phyloP scores from a whole-genome alignment of 768 basidiomycete species.

The Termitomyces sp. region DNA sequence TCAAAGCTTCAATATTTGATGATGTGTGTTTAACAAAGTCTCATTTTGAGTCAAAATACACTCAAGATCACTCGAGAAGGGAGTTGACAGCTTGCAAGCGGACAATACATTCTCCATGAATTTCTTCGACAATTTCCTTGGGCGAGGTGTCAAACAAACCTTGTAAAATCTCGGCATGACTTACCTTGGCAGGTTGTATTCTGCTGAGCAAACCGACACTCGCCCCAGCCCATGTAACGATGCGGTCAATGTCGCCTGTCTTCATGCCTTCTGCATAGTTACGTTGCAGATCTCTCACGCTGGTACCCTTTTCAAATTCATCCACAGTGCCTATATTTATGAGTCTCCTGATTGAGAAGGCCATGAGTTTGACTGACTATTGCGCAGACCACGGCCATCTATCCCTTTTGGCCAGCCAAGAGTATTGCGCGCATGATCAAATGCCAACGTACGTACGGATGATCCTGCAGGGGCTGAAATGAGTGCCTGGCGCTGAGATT shows the following conservation, averaged over 20 bases:
- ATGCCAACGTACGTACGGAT: slow-evolving; percentile 57
- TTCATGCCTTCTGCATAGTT: slow-evolving; percentile 41
- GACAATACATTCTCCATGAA: slow-evolving; percentile 39
- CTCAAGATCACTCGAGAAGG: slow-evolving; percentile 5
- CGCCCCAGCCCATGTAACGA: slow-evolving; percentile 65
- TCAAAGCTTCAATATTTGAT: not conserved
- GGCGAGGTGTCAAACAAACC: not conserved
- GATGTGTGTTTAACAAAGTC: too few species aligned
- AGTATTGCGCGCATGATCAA: slow-evolving; percentile 52
- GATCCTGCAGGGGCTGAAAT: slow-evolving; percentile 35
- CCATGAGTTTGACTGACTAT: slow-evolving; percentile 26
- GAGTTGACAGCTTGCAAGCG: slow-evolving; percentile 24
- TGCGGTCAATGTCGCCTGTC: slow-evolving; percentile 40
- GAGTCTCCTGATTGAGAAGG: not conserved
- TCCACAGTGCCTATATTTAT: slow-evolving; percentile 39
- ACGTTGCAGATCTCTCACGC: slow-evolving; percentile 33
- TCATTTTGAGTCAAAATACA: too few species aligned
- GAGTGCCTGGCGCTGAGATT: slow-evolving; percentile 47
- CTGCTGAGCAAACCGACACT: slow-evolving; percentile 52
- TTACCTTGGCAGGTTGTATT: slow-evolving; percentile 33
- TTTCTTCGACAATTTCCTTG: slow-evolving; percentile 50
- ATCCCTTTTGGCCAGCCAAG: slow-evolving; percentile 55
- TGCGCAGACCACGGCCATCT: slow-evolving; percentile 57
- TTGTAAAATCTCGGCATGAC: not conserved
- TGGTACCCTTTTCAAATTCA: slow-evolving; percentile 46